These are phyloP conservation scores for Paecilomyces formosus DNA, from an alignment of 2,329 filamentous ascomycete genomes.

Conservation along the genomic window DNA sequence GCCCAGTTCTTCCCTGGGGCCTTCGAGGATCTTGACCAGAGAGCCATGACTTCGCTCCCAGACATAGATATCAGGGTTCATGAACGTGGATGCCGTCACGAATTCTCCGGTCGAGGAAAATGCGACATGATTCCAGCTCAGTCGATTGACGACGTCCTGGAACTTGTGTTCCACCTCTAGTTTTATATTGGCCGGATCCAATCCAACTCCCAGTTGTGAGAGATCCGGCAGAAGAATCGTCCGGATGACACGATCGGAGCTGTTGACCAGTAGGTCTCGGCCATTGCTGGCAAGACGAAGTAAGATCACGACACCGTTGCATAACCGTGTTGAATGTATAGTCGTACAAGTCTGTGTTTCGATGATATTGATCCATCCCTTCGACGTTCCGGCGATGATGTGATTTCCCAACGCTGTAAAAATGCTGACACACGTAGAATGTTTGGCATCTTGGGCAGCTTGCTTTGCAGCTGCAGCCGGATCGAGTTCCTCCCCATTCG, in stretches of 20 bases:
- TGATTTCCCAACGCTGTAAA: conserved; percentile 82
- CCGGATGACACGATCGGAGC: conserved; percentile 88
- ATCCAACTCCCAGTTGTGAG: conserved; percentile 43
- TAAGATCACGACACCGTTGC: conserved; percentile 79
- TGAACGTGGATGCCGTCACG: conserved; percentile 91
- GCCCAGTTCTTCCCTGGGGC: conserved; percentile 91
- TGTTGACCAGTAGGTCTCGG: conserved; percentile 81
- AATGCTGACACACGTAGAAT: conserved; percentile 86
- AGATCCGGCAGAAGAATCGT: conserved; percentile 84
- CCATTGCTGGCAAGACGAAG: conserved; percentile 79
- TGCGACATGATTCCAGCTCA: conserved; percentile 95
- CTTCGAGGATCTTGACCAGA: conserved; percentile 92
- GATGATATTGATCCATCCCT: conserved; percentile 94
- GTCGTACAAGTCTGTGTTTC: conserved; percentile 72
- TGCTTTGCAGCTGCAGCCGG: conserved; percentile 65
- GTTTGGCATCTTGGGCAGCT: conserved; percentile 83
- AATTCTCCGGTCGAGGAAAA: conserved; percentile 94
- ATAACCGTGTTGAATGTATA: conserved; percentile 84
- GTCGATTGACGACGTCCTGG: conserved; percentile 88
- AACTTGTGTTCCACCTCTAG: conserved; percentile 96
- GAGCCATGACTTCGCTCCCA: conserved; percentile 94
- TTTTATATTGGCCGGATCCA: conserved; percentile 79
- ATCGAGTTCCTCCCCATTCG: conserved; percentile 58
- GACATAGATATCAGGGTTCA: conserved; percentile 97
- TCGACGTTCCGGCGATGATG: conserved; percentile 86